Evolutionary conservation across 768 basidiomycete species (phyloP).

Genomic region (Psilocybe cyanescens): DNA sequence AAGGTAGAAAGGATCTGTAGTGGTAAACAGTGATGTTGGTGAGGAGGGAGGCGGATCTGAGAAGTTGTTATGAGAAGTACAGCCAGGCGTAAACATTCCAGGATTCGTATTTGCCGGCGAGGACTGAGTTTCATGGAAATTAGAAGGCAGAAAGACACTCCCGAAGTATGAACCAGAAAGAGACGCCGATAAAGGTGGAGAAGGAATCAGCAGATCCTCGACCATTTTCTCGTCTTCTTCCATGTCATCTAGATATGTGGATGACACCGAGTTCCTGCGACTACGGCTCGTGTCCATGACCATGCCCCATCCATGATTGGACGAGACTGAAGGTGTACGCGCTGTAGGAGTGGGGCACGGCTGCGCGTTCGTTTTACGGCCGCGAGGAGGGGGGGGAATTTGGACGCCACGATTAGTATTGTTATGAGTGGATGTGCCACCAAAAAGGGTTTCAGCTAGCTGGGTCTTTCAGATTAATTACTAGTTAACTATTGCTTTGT

Average conservation of each 20-base stretch:
- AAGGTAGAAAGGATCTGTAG: slow-evolving; percentile 15
- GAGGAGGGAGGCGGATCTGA: slow-evolving; percentile 7
- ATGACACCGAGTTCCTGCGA: neutral
- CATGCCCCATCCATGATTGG: neutral
- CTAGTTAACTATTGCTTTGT: neutral
- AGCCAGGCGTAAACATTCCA: neutral
- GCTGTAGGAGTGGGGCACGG: slow-evolving; percentile 9
- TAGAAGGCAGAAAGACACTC: neutral
- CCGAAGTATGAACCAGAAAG: neutral
- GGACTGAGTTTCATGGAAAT: neutral
- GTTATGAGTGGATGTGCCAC: neutral
- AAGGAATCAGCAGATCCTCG: slow-evolving; percentile 12
- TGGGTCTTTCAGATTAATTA: slow-evolving; percentile 5
- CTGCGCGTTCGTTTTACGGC: neutral
- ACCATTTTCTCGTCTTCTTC: slow-evolving; percentile 16
- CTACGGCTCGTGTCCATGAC: neutral
- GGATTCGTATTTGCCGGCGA: neutral
- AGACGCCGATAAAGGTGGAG: slow-evolving; percentile 4
- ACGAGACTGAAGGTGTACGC: slow-evolving; percentile 8
- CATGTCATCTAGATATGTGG: neutral
- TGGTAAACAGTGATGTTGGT: slow-evolving; percentile 10
- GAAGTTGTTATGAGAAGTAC: neutral
- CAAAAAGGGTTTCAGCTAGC: slow-evolving; percentile 7
- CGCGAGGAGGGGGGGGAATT: neutral
- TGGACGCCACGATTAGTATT: neutral